phyloP scores from a whole-genome alignment of 2,329 filamentous ascomycete species.

The Curvularia eragrostidis region DNA sequence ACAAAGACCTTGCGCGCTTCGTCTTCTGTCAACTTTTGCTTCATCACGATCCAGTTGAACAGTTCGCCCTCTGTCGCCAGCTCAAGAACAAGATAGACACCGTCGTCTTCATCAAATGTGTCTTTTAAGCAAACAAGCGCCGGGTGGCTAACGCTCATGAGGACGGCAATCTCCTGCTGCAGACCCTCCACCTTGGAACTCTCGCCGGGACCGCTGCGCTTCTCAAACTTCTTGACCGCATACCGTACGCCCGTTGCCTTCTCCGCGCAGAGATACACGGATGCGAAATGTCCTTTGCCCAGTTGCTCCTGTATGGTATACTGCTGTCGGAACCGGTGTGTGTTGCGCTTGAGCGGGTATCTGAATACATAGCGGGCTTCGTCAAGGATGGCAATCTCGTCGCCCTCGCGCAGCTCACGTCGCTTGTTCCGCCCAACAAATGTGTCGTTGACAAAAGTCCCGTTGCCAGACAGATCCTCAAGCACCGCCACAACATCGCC shows the following conservation, averaged over 20 bases:
- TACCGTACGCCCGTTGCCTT: conserved; percentile 81
- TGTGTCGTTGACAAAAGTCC: conserved; percentile 93
- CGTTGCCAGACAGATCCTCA: conserved; percentile 94
- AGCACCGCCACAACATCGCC: conserved; percentile 72
- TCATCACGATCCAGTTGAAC: conserved; percentile 93
- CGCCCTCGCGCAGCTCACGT: conserved; percentile 84
- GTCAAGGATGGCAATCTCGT: conserved; percentile 87
- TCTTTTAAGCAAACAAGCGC: conserved; percentile 93
- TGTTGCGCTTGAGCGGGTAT: conserved; percentile 68
- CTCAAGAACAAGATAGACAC: conserved; percentile 90
- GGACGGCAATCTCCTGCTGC: conserved; percentile 93
- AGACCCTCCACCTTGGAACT: conserved; percentile 82
- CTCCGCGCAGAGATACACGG: conserved; percentile 90
- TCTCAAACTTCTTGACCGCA: conserved; percentile 95
- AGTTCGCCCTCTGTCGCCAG: conserved; percentile 91
- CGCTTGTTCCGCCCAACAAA: conserved; percentile 91
- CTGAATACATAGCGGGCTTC: conserved; percentile 89
- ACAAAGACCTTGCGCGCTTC: conserved; percentile 87
- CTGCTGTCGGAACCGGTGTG: conserved; percentile 82
- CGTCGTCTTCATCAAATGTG: conserved; percentile 89
- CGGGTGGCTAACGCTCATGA: conserved; percentile 97
- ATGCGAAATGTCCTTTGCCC: conserved; percentile 94
- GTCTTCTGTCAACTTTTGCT: conserved; percentile 82
- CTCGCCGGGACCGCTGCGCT: conserved; percentile 80
- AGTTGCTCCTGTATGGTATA: conserved; percentile 85